A percentile compares a stretch with the other conserved stretches of the same genome.
Conservation (phyloP, 176 grass and related monocot genomes). For the Hordeum marinum region DNA sequence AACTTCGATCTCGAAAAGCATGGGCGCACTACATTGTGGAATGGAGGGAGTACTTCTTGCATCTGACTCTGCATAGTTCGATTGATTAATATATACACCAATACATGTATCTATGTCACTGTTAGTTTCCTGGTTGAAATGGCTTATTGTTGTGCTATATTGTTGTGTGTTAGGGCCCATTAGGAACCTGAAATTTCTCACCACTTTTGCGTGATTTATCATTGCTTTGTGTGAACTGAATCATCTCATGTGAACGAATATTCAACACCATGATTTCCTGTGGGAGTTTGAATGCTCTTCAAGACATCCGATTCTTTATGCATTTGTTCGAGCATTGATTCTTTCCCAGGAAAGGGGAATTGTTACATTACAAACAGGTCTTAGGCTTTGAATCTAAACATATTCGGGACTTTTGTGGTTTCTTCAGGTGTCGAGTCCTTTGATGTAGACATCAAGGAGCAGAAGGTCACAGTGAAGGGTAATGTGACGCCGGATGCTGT, state of each 20-base stretch:
- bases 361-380: not conserved
- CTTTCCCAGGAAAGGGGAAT: not conserved
- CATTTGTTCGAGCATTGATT: too few relatives aligned
- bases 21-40: too few relatives aligned
- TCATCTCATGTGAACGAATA: not conserved
- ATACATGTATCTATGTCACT: not conserved
- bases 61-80: not conserved
- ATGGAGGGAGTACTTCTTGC: not conserved
- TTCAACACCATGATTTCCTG: not conserved
- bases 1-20: too few relatives aligned
- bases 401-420: constrained; percentile 4
- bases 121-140: not conserved
- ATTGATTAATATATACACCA: not conserved
- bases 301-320: not conserved
- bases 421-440: constrained; percentile 75
- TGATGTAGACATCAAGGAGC: constrained; percentile 70
- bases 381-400: not conserved
- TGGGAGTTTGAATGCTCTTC: not conserved
- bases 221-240: not conserved
- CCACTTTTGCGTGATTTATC: not conserved
- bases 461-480: constrained; percentile 92
- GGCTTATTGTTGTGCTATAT: not conserved
- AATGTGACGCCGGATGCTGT: constrained; percentile 83
- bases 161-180: not conserved
- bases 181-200: not conserved